Evolutionary conservation across 106 monocot species (phyloP).

Genomic region (Dioscorea alata): DNA sequence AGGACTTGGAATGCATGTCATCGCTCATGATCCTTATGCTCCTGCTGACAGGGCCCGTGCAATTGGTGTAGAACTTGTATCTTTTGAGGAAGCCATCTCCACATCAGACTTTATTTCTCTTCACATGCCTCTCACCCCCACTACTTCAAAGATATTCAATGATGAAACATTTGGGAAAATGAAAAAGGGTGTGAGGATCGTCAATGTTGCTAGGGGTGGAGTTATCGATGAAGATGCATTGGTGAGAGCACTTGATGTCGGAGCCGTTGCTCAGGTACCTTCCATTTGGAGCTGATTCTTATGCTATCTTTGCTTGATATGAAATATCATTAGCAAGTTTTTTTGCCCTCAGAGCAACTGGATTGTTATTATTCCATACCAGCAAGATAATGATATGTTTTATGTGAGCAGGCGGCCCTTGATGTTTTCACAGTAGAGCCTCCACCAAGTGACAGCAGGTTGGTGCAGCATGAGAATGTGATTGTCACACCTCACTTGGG

Average conservation of each 20-base stretch:
- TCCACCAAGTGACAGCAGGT: conserved; percentile 53
- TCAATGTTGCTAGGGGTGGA: conserved; percentile 92
- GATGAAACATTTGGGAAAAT: conserved; percentile 68
- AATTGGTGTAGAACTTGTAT: conserved; percentile 76
- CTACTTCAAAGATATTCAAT: conserved; percentile 71
- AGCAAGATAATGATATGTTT: too few relatives aligned
- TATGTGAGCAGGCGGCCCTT: conserved; percentile 61
- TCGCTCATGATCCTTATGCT: conserved; percentile 86
- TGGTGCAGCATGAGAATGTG: conserved; percentile 82
- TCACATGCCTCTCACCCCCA: conserved; percentile 83
- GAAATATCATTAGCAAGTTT: too few relatives aligned
- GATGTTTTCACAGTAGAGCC: conserved; percentile 92
- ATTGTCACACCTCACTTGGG: conserved; percentile 84
- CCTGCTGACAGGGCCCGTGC: conserved; percentile 80
- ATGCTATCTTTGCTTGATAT: too few relatives aligned
- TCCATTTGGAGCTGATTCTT: too few relatives aligned
- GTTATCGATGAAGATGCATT: conserved; percentile 90
- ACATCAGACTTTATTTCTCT: conserved; percentile 85
- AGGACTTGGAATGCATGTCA: conserved; percentile 80
- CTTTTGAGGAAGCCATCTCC: conserved; percentile 75
- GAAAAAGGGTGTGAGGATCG: conserved; percentile 74
- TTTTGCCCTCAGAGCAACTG: too few relatives aligned
- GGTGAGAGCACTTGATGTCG: conserved; percentile 77
- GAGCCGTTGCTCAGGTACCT: conserved; percentile 81
- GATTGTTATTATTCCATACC: too few relatives aligned